Conservation (phyloP, 352 stramenopile genomes). For the Elongisporangium senticosum region DNA sequence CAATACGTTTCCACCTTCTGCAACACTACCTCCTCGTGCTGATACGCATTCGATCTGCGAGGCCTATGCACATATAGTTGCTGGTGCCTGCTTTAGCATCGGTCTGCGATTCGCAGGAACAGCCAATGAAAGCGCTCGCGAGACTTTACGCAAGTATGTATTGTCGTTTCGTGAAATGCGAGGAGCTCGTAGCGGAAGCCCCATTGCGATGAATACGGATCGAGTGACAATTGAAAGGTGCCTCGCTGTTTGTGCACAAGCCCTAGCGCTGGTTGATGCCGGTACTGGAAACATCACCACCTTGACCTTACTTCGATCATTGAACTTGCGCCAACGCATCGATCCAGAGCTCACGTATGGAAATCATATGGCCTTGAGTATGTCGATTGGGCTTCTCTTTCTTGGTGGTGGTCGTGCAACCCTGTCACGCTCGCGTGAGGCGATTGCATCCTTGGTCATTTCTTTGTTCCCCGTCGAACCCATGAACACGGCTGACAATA, state of each 20-base stretch:
- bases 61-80: constrained; percentile 92
- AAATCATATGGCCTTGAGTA: constrained; percentile 93
- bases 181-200: constrained; percentile 27
- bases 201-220: constrained; percentile 61
- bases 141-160: constrained; percentile 61
- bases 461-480: constrained; percentile 94
- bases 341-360: constrained; percentile 90
- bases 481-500: constrained; percentile 92
- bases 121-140: constrained; percentile 35
- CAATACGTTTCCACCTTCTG: background rate
- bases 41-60: constrained; percentile 92
- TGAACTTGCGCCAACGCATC: constrained; percentile 73
- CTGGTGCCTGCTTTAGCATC: constrained; percentile 93
- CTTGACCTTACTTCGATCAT: constrained; percentile 87
- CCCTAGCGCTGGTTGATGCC: constrained; percentile 94
- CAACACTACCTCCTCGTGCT: constrained; percentile 17
- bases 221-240: constrained; percentile 92
- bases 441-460: constrained; percentile 93
- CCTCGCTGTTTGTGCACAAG: constrained; percentile 87
- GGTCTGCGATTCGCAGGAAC: constrained; percentile 94
- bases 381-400: constrained; percentile 96
- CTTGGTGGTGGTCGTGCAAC: constrained; percentile 92
- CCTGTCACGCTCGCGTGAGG: constrained; percentile 79
- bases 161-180: constrained; percentile 76
- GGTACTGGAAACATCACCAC: constrained; percentile 94